Percentiles rank a stretch among this genome's conserved stretches.
Evolutionary conservation across 352 stramenopile species (phyloP).

Genomic region (Globisporangium heterothallicum): DNA sequence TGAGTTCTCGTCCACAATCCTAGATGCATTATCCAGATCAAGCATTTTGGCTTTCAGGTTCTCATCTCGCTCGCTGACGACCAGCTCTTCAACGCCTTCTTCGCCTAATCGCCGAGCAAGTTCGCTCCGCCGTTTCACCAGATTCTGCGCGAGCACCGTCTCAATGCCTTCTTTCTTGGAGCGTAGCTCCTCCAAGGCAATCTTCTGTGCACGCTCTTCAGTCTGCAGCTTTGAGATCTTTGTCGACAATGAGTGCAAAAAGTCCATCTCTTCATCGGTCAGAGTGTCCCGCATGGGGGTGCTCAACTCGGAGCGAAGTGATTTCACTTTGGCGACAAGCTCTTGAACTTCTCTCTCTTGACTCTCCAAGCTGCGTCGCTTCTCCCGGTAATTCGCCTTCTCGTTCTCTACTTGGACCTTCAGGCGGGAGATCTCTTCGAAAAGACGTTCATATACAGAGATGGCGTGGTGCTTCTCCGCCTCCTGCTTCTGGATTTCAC

Average conservation of each 20-base stretch:
- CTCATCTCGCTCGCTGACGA: constrained; percentile 57
- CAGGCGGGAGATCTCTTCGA: constrained; percentile 77
- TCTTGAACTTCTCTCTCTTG: constrained; percentile 66
- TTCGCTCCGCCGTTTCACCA: constrained; percentile 83
- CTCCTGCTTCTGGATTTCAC: constrained; percentile 82
- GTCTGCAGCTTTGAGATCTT: constrained; percentile 74
- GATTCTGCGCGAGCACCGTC: constrained; percentile 90
- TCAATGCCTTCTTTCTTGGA: constrained; percentile 85
- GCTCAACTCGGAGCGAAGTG: constrained; percentile 50
- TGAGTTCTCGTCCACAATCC: constrained; percentile 60
- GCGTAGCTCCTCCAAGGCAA: constrained; percentile 84
- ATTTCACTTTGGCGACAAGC: constrained; percentile 44
- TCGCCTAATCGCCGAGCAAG: constrained; percentile 51
- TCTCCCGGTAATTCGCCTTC: constrained; percentile 44
- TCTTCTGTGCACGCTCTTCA: constrained; percentile 84
- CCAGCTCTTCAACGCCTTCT: constrained; percentile 52
- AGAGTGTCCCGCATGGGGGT: constrained; percentile 77
- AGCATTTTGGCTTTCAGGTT: constrained; percentile 85
- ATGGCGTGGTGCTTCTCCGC: constrained; percentile 70
- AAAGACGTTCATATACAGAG: constrained; percentile 67
- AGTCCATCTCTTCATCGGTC: constrained; percentile 39
- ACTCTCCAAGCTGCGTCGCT: constrained; percentile 40
- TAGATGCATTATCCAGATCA: constrained; percentile 82
- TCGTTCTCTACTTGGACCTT: constrained; percentile 69
- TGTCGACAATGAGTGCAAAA: constrained; percentile 52